phyloP scores from a whole-genome alignment of 1,284 basidiomycete species.

The Spongiforma sp. region DNA sequence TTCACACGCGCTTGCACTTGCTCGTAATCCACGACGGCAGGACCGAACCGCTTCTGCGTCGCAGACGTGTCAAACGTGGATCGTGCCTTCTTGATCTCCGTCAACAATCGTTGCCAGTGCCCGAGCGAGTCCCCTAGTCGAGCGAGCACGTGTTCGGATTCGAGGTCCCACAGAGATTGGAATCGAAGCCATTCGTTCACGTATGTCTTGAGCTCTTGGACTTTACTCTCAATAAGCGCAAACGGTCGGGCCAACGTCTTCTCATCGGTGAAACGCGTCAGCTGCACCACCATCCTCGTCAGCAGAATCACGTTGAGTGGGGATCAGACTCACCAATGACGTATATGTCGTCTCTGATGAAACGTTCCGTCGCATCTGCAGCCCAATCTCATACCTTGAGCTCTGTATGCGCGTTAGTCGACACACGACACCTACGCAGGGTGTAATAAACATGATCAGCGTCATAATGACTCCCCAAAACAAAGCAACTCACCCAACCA shows the following conservation, averaged over 20 bases:
- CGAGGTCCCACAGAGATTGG: conserved; percentile 98
- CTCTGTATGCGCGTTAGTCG: conserved; percentile 88
- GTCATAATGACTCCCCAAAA: not conserved
- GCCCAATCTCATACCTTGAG: conserved; percentile 94
- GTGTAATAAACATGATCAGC: not conserved
- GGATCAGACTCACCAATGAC: conserved; percentile 62
- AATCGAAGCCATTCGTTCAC: conserved; percentile 99
- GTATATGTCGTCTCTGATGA: conserved; percentile 80
- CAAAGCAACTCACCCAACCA: conserved; percentile 75
- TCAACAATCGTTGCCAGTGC: conserved; percentile 94
- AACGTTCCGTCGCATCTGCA: conserved; percentile 78
- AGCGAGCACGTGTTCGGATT: conserved; percentile 95
- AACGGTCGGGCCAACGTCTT: conserved; percentile 86
- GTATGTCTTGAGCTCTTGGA: conserved; percentile 87
- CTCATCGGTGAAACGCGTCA: conserved; percentile 78
- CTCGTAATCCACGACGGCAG: conserved; percentile 94
- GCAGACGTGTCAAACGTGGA: conserved; percentile 98
- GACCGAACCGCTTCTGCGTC: conserved; percentile 87
- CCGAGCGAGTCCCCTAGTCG: conserved; percentile 94
- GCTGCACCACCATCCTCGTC: conserved; percentile 46
- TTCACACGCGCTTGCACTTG: conserved; percentile 98
- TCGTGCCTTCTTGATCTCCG: conserved; percentile 95
- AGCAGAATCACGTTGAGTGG: not conserved
- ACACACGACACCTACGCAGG: conserved; percentile 80
- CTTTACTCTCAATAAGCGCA: conserved; percentile 86